Conservation (phyloP, 129 eudicot genomes). For the Flaveria brownii region DNA sequence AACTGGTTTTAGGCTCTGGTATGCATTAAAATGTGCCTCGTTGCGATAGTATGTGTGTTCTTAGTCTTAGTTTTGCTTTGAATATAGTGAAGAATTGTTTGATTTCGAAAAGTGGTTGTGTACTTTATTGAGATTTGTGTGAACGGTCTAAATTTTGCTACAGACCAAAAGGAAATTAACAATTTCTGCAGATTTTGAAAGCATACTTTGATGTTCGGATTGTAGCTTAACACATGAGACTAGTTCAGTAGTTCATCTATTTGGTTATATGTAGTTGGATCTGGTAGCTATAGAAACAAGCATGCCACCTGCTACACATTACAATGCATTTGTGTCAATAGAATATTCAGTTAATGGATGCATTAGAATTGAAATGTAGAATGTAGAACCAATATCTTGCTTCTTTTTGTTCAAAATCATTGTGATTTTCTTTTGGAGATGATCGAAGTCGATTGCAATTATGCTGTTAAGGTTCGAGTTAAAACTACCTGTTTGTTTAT, state of each 20-base stretch:
- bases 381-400: neutral
- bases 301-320: constrained; percentile 1
- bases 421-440: neutral
- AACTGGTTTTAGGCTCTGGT: too few species aligned
- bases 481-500: constrained; percentile 10
- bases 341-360: neutral
- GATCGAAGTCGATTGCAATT: neutral
- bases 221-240: constrained; percentile 15
- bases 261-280: neutral
- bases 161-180: constrained; percentile 20
- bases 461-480: neutral
- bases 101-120: neutral
- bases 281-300: constrained; percentile 18
- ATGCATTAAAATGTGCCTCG: neutral
- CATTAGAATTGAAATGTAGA: neutral
- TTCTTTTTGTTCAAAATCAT: neutral
- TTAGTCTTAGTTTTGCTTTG: constrained; percentile 1
- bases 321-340: neutral
- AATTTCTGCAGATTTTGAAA: neutral
- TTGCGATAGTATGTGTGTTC: constrained; percentile 12
- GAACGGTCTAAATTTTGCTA: constrained; percentile 22
- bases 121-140: constrained; percentile 16
- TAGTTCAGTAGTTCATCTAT: neutral
- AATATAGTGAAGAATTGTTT: neutral
- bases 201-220: constrained; percentile 15